Base-by-base conservation (phyloP, 2,329 filamentous ascomycete species). In the Ramularia endophylla region DNA sequence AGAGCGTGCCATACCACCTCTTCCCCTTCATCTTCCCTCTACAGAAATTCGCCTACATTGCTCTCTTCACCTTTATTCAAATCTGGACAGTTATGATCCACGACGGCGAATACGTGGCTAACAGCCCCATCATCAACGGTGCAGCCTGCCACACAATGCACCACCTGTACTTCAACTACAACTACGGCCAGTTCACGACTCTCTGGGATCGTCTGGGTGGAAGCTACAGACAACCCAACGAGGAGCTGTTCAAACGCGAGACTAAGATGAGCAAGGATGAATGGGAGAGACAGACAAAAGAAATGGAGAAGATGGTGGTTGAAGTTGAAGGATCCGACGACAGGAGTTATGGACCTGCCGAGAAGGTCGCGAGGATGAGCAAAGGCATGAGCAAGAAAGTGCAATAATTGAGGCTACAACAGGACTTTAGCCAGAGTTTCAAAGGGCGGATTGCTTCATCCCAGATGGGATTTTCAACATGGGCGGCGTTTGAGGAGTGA, bases 31-130 rank as follows among this genome's bases (percentile, higher is more conserved):
- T 95, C 57, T 92, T 95, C 67, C 90, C 90, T 1, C 76, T 97
- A 22, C 87, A 95, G 65, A 95, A 95, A 70, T 75, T 87, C 61
- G 84, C 87, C 20, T 95, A 89, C 59, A 81, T 95, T 38, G 75
- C 74, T 9, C 79, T 95, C 27, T 97, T 95, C 68, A 72, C 83
- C 55, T 94, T 94, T 62, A 86, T 97, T 71, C 94, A 97, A 69
- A 79, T 95, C 66, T 97, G 90, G 90, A 94, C 89, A 28, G 87
- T 97, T 56, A 76, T 95, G 69, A 95, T 97, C 59, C 80, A 97
- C 65, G 90, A 97, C 58, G 90, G 90, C 58, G 90, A 97, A 69
- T 95, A 94, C 62, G 78, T 94, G 12, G 83, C 87, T 58, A 85
- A 95, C 68, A 87, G 83, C 58, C 84, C 87, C n/a, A 65, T 95